These are phyloP conservation scores for Epichloe hybrida DNA, from an alignment of 2,329 filamentous ascomycete species.

Conservation along the genomic window DNA sequence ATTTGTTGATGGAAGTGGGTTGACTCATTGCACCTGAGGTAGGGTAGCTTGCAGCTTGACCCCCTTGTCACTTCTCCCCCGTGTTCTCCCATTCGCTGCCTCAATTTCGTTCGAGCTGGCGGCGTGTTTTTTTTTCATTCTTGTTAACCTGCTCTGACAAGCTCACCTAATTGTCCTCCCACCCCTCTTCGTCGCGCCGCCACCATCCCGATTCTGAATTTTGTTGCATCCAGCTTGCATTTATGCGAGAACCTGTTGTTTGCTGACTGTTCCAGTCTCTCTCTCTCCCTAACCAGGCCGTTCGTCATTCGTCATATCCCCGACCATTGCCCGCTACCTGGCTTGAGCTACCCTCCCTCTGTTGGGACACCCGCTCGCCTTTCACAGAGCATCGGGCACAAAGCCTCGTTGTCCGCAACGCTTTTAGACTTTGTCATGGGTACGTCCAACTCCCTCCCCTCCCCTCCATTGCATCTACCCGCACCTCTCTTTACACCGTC, in stretches of 20 bases:
- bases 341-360: conserved; percentile 11
- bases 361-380: conserved; percentile 15
- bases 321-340: conserved; percentile 11
- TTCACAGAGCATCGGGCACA: conserved; percentile 9
- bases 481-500: conserved; percentile 1
- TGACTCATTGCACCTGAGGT: conserved; percentile 5
- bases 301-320: conserved; percentile 10
- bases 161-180: conserved; percentile 10
- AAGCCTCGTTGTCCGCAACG: conserved; percentile 10
- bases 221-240: conserved; percentile 18
- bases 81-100: conserved; percentile 10
- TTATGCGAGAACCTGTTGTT: conserved; percentile 19
- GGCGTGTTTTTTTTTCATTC: conserved; percentile 8
- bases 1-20: not conserved
- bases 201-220: conserved; percentile 14
- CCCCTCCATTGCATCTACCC: conserved; percentile 5
- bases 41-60: conserved; percentile 8
- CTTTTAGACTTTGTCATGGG: conserved; percentile 12
- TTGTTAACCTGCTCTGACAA: conserved; percentile 7
- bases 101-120: conserved; percentile 6
- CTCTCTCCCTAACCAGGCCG: conserved; percentile 12
- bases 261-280: conserved; percentile 18
- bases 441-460: conserved; percentile 6
- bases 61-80: not conserved
- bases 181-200: conserved; percentile 9